Evolutionary conservation across 495 filamentous ascomycete species (phyloP), one percentile per base, ranked within the genome.

Genomic region (Lophiostoma macrostomum): DNA sequence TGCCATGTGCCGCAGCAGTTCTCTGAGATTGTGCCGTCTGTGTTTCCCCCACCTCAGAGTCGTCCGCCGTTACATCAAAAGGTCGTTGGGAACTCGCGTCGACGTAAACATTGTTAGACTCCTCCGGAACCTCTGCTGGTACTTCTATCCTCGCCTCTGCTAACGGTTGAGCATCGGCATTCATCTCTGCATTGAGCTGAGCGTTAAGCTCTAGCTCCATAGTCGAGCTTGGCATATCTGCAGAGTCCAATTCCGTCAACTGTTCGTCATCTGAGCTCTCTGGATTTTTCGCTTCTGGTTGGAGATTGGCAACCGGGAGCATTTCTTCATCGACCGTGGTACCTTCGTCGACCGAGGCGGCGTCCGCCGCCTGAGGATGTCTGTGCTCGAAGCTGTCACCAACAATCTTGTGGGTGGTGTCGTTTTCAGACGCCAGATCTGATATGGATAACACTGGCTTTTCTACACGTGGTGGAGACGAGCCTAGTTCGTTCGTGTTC

Each of bases 401-500:
- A 12, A 43, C 32, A n/a, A 50, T 12, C 34, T 42, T 29, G 5
- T 50, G 20, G 28, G 2, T 50, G 6, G 23, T 50, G 16, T 43
- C 38, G 4, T 44, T 50, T 13, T 22, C 22, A 13, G 12, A 29
- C 2, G 22, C 8, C 5, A 34, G n/a, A 10, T 6, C 5, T 6
- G 29, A 23, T 1, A n/a, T 49, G 3, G 36, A 24, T 25, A 1
- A 11, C 24, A 45, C 18, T 11, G 44, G 25, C 14, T 50, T 27
- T 14, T 58, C 60, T 12, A 55, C 35, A 16, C 32, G 37, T 4
- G 60, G 60, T 0, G 60, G 60, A 10, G 60, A 64, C 10, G 60
- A 64, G 3, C 48, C 48, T 23, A 49, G 31, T 20, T 63, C 48
- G 11, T 50, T 38, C 5, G 31, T 16, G 5, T 47, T 44, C 10